Evolutionary conservation across 495 filamentous ascomycete species (phyloP).

Genomic region (Penicillium steckii): DNA sequence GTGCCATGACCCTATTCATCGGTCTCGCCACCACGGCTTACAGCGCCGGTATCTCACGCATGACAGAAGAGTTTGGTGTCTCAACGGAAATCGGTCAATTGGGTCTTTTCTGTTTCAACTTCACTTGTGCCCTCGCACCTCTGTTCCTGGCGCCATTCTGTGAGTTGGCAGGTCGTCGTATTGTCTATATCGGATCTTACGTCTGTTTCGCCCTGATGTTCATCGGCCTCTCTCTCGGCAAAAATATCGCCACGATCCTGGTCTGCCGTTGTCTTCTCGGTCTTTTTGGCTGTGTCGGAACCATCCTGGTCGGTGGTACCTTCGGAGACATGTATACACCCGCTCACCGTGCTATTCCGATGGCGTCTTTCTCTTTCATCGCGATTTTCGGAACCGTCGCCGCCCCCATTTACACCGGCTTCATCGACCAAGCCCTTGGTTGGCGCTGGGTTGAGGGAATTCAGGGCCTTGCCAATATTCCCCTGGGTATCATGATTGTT

Average conservation of each 20-base stretch:
- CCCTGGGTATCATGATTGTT: conserved; percentile 51
- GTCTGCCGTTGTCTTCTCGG: conserved; percentile 69
- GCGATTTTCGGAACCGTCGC: conserved; percentile 74
- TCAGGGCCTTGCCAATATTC: conserved; percentile 68
- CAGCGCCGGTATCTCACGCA: conserved; percentile 39
- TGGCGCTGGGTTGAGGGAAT: conserved; percentile 86
- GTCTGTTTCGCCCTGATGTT: conserved; percentile 41
- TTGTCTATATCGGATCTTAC: conserved; percentile 40
- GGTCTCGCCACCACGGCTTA: conserved; percentile 49
- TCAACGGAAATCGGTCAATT: conserved; percentile 37
- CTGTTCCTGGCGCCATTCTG: conserved; percentile 47
- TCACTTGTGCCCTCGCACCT: conserved; percentile 40
- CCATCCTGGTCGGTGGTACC: conserved; percentile 75
- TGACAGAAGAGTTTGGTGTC: conserved; percentile 37
- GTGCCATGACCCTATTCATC: conserved; percentile 48
- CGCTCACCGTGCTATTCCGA: conserved; percentile 75
- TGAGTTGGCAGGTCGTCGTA: conserved; percentile 39
- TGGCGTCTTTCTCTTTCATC: conserved; percentile 73
- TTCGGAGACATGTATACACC: conserved; percentile 72
- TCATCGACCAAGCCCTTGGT: conserved; percentile 62
- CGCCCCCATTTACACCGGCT: conserved; percentile 71
- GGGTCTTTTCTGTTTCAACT: conserved; percentile 45
- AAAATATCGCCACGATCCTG: conserved; percentile 69
- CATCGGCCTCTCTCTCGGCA: conserved; percentile 41
- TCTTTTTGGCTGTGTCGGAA: conserved; percentile 74